Conservation (phyloP, 169 alveolate species). For the Plasmodium gonderi region DNA sequence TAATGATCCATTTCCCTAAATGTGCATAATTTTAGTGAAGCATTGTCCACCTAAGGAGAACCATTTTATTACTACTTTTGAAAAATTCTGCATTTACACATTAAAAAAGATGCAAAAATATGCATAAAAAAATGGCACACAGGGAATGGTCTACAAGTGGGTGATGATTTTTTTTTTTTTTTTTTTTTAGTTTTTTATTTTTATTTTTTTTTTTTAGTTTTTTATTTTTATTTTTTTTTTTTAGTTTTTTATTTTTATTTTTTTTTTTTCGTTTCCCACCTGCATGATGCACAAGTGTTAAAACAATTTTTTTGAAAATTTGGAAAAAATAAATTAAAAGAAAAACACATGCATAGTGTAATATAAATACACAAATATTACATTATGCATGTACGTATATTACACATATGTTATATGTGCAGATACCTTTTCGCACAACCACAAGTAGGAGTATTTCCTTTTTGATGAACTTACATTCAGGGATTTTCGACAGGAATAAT, state of each 20-base stretch:
- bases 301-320: not conserved
- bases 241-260: not conserved
- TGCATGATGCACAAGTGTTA: not conserved
- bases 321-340: not conserved
- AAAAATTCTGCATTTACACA: not conserved
- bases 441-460: not conserved
- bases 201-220: not conserved
- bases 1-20: not conserved
- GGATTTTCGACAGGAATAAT: not conserved
- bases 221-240: not conserved
- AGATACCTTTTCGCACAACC: too few relatives aligned
- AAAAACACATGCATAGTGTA: not conserved
- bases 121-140: too few relatives aligned
- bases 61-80: not conserved
- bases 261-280: not conserved
- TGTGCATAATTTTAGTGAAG: not conserved
- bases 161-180: not conserved
- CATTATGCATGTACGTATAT: not conserved
- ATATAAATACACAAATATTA: not conserved
- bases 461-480: not conserved
- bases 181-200: not conserved
- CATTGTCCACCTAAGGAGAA: too few relatives aligned
- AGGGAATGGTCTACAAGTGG: not conserved
- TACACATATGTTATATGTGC: not conserved
- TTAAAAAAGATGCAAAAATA: not conserved